Conservation (phyloP, 805 yeast genomes). For the Saturnispora dispora region DNA sequence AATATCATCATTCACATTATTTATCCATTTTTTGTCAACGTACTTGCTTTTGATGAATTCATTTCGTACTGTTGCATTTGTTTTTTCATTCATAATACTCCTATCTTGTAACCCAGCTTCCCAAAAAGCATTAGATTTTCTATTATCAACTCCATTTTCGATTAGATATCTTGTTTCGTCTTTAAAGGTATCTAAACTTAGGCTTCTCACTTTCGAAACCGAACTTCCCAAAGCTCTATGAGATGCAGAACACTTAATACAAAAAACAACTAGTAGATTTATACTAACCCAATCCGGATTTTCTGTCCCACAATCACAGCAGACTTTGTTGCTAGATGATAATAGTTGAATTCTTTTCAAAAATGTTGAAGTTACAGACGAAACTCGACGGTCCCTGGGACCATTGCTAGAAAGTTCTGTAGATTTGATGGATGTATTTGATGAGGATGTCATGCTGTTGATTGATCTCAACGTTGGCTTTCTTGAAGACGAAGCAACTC, state of each 20-base stretch:
- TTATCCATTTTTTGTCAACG: slow-evolving; percentile 39
- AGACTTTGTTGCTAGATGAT: slow-evolving; percentile 47
- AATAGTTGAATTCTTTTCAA: slow-evolving; percentile 32
- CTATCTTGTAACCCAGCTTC: slow-evolving; percentile 33
- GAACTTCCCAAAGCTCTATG: slow-evolving; percentile 83
- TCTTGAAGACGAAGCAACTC: neutral
- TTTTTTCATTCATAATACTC: slow-evolving; percentile 26
- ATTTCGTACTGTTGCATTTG: slow-evolving; percentile 40
- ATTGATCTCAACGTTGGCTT: neutral
- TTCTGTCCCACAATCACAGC: slow-evolving; percentile 71
- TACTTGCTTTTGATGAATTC: slow-evolving; percentile 63
- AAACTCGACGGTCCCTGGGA: slow-evolving; percentile 23
- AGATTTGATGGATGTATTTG: neutral
- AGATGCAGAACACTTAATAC: slow-evolving; percentile 82
- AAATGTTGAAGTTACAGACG: slow-evolving; percentile 27
- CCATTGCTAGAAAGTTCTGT: neutral
- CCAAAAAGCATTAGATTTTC: slow-evolving; percentile 47
- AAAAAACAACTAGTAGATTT: slow-evolving; percentile 60
- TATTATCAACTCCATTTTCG: slow-evolving; percentile 39
- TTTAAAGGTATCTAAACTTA: slow-evolving; percentile 63
- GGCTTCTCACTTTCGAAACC: slow-evolving; percentile 66
- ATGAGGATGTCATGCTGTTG: neutral
- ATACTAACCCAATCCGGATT: slow-evolving; percentile 79
- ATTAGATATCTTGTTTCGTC: slow-evolving; percentile 53
- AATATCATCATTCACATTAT: slow-evolving; percentile 17